Evolutionary conservation across 805 yeast genomes (phyloP).

Genomic region (Lipomyces orientalis): DNA sequence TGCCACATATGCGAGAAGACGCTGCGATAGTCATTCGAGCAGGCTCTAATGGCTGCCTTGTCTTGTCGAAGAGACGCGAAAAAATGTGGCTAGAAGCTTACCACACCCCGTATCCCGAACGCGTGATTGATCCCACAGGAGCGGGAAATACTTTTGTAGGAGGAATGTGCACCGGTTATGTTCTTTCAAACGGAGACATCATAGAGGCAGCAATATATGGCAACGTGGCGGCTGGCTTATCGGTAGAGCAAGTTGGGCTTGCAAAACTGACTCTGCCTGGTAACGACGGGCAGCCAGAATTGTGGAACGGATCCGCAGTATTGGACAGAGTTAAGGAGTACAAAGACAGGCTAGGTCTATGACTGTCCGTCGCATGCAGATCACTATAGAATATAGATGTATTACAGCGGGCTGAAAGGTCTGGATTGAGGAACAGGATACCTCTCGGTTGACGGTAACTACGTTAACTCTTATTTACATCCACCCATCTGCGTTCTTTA

Average conservation of each 20-base stretch:
- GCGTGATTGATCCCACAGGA: constrained; percentile 88
- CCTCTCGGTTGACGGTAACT: no score
- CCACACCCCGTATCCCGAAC: constrained; percentile 52
- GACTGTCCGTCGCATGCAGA: background rate
- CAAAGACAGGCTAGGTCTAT: constrained; percentile 17
- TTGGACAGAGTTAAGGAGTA: constrained; percentile 20
- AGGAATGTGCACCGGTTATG: constrained; percentile 69
- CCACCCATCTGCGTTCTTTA: no score
- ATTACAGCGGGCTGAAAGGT: no score
- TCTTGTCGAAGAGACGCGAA: constrained; percentile 46
- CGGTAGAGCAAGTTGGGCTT: constrained; percentile 81
- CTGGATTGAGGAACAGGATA: no score
- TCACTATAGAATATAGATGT: background rate
- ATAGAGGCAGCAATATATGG: constrained; percentile 66
- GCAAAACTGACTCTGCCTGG: constrained; percentile 37
- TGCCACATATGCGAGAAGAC: constrained; percentile 48
- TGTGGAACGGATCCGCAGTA: constrained; percentile 63
- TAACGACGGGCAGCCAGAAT: constrained; percentile 42
- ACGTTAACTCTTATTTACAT: no score
- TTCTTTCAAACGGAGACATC: constrained; percentile 49
- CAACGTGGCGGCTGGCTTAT: constrained; percentile 76
- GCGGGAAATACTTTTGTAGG: constrained; percentile 93
- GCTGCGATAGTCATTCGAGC: constrained; percentile 71
- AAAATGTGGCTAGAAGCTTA: constrained; percentile 72
- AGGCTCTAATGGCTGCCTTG: constrained; percentile 72